These are phyloP conservation scores for Excoecaria agallocha DNA, from an alignment of 345 rosid species.

Conservation along the genomic window DNA sequence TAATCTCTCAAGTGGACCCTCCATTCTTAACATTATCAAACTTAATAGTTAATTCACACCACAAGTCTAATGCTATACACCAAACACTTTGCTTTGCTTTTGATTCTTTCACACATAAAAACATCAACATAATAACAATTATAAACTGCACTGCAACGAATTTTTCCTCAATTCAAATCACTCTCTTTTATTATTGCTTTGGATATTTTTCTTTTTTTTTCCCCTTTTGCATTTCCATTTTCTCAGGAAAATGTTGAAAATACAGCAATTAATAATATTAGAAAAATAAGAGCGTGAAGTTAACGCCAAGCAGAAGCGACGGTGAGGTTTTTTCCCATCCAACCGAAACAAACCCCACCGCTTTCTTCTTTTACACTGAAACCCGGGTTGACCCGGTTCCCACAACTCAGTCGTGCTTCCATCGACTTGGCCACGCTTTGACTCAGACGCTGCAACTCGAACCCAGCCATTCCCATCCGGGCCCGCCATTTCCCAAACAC, in stretches of 20 bases:
- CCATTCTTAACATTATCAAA: not conserved
- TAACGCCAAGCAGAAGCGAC: constrained; percentile 98
- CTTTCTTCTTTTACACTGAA: constrained; percentile 73
- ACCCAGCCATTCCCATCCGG: constrained; percentile 95
- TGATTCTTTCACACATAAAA: constrained; percentile 12
- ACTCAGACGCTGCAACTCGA: constrained; percentile 55
- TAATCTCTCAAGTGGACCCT: too few species aligned
- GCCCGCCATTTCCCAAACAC: constrained; percentile 97
- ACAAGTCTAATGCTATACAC: not conserved
- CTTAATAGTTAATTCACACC: not conserved
- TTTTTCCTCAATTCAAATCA: constrained; percentile 36
- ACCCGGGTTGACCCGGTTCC: constrained; percentile 55
- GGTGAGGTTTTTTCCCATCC: constrained; percentile 84
- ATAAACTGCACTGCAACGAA: constrained; percentile 12
- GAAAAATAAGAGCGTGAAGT: constrained; percentile 27
- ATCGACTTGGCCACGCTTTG: constrained; percentile 54
- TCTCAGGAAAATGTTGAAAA: constrained; percentile 37
- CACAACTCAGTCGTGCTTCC: constrained; percentile 44
- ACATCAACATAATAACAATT: not conserved
- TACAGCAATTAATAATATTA: constrained; percentile 35
- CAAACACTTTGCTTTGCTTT: constrained; percentile 8
- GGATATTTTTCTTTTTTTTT: constrained; percentile 20
- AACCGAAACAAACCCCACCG: constrained; percentile 84
- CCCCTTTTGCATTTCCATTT: constrained; percentile 32
- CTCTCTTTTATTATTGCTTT: constrained; percentile 33